phyloP scores from a whole-genome alignment of 352 stramenopile species.

The Phytophthora pluvialis region DNA sequence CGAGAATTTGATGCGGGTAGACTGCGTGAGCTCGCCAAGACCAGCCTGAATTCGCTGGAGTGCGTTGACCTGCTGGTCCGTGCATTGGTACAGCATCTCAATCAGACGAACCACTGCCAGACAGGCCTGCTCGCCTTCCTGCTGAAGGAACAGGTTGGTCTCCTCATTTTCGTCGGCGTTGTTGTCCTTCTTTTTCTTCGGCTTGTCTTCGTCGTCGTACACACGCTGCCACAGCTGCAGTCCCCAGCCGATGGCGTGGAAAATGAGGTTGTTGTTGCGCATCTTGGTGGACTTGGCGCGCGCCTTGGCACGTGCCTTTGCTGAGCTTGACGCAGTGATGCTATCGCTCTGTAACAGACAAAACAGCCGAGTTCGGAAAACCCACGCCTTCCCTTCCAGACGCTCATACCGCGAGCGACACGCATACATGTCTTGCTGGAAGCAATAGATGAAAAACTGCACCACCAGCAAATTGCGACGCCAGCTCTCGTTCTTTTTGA shows the following conservation, averaged over 20 bases:
- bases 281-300: slow-evolving; percentile 53
- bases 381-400: slow-evolving; percentile 56
- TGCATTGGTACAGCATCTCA: slow-evolving; percentile 84
- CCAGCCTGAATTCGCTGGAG: slow-evolving; percentile 72
- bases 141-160: slow-evolving; percentile 30
- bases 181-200: slow-evolving; percentile 36
- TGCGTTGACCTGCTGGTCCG: slow-evolving; percentile 75
- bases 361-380: slow-evolving; percentile 69
- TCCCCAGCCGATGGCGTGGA: slow-evolving; percentile 57
- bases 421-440: slow-evolving; percentile 69
- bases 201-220: slow-evolving; percentile 50
- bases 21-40: slow-evolving; percentile 55
- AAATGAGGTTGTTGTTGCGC: slow-evolving; percentile 72
- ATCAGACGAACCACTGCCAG: slow-evolving; percentile 70
- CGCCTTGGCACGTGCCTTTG: slow-evolving; percentile 43
- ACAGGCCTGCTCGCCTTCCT: slow-evolving; percentile 71
- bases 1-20: slow-evolving; percentile 64
- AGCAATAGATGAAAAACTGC: slow-evolving; percentile 86
- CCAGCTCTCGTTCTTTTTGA: slow-evolving; percentile 59
- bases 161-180: slow-evolving; percentile 11
- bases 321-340: slow-evolving; percentile 21
- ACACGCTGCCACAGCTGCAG: slow-evolving; percentile 74
- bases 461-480: slow-evolving; percentile 74
- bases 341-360: slow-evolving; percentile 58
- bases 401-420: slow-evolving; percentile 60